Evolutionary conservation across 108 stramenopile genomes (phyloP).

Genomic region (Discostella stelligeroides): DNA sequence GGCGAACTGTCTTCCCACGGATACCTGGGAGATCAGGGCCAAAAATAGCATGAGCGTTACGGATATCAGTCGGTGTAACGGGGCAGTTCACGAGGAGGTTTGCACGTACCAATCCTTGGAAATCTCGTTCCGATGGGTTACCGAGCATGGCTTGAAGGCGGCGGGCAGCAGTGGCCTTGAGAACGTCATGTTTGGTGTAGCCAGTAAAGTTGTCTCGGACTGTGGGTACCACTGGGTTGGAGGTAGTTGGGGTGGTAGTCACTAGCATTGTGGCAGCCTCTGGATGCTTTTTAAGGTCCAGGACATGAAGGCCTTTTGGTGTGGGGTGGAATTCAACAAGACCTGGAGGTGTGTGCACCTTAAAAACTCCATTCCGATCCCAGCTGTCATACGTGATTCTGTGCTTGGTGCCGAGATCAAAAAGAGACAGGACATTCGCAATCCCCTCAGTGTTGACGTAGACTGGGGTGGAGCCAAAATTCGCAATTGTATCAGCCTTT

Average conservation of each 20-base stretch:
- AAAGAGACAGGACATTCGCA: no score
- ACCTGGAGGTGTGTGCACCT: neutral
- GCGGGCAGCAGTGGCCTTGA: neutral
- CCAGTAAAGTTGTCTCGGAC: no score
- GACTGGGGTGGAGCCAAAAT: neutral
- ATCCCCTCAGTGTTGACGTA: no score
- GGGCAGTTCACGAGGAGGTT: conserved; percentile 3
- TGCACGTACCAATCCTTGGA: conserved; percentile 1
- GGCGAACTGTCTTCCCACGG: conserved; percentile 4
- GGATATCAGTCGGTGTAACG: neutral
- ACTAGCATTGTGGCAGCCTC: no score
- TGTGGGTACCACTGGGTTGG: no score
- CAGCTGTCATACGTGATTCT: no score
- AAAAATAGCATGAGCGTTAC: neutral
- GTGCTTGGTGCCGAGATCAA: neutral
- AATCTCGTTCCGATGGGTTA: neutral
- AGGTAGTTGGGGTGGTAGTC: neutral
- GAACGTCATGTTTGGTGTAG: neutral
- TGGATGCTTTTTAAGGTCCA: no score
- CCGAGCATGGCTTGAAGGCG: no score
- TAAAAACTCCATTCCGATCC: neutral
- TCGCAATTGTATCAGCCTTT: no score
- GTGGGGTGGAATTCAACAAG: no score
- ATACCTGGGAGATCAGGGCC: conserved; percentile 3
- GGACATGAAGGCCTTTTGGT: neutral